Base-by-base conservation (phyloP, 352 stramenopile genomes). In the Phytophthora fragariae region DNA sequence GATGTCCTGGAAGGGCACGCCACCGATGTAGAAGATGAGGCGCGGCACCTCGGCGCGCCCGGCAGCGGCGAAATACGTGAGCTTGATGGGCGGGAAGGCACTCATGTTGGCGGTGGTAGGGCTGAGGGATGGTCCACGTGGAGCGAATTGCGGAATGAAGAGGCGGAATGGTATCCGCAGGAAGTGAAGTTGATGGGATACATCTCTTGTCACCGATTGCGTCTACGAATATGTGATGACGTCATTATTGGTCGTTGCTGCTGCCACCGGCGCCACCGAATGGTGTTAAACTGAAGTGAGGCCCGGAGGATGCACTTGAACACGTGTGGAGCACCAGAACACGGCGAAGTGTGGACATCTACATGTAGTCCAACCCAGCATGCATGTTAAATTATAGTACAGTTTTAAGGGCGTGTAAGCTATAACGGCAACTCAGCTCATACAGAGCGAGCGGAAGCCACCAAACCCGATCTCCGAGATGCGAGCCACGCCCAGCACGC, bases 401-500 rank as follows among this genome's bases (percentile, higher is more conserved):
- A 27, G 24, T 27, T 27, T 27, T 27, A 67, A 59, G 46, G 49
- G 21, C 14, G 60, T 17, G 44, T 59, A 12, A 15, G 49, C 8
- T 71, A 57, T 17, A 57, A 19, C 52, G 69, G 41, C 52, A 62
- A 50, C 55, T 73, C 47, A 68, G 29, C 58, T 62, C 31, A 75
- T 50, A 62, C 89, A 96, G 50, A 94, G 80, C 44, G 87, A 88
- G 14, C 85, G 84, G 67, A 96, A 96, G 57, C 87, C 87, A 21
- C 77, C 73, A 27, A 94, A 79, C n/a, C 89, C 89, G n/a, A 90
- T 82, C 44, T 83, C 59, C 17, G 70, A 76, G 44, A 94, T 81
- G 64, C 86, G 87, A 19, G 75, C 70, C 9, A 85, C 68, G 27
- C 89, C 89, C 3, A 94, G 57, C 27, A 93, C 68, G 17, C 87